phyloP scores from a whole-genome alignment of 2,329 filamentous ascomycete species.

The Juglanconis sp. region DNA sequence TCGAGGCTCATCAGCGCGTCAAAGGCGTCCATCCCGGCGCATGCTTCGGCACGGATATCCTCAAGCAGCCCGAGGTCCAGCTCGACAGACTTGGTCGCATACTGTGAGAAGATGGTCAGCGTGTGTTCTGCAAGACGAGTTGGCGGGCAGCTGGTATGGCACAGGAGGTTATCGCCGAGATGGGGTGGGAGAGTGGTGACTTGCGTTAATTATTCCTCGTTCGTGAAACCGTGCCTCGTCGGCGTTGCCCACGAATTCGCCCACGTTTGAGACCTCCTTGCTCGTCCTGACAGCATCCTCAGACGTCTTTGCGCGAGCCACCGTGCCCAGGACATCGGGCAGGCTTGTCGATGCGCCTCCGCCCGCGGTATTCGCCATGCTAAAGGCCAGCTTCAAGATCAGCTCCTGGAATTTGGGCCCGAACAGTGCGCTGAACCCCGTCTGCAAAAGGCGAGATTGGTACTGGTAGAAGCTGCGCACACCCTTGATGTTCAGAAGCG shows the following conservation, averaged over 20 bases:
- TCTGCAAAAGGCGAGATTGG: conserved; percentile 48
- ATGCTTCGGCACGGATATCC: conserved; percentile 50
- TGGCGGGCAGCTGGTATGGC: too few relatives aligned
- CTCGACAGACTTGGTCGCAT: conserved; percentile 46
- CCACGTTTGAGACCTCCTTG: conserved; percentile 47
- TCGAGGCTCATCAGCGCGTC: conserved; percentile 42
- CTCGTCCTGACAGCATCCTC: conserved; percentile 42
- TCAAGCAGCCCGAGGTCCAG: conserved; percentile 53
- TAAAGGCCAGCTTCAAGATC: conserved; percentile 50
- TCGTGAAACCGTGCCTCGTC: conserved; percentile 48
- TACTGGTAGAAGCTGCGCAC: conserved; percentile 51
- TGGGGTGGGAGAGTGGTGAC: too few relatives aligned
- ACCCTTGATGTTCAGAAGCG: conserved; percentile 46
- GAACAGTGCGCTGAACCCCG: conserved; percentile 48
- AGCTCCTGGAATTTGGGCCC: conserved; percentile 51
- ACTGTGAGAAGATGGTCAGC: conserved; percentile 21
- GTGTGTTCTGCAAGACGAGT: too few relatives aligned
- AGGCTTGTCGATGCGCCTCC: conserved; percentile 33
- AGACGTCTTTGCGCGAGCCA: conserved; percentile 41
- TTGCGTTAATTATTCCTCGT: conserved; percentile 42
- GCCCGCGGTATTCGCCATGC: conserved; percentile 39
- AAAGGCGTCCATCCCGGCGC: conserved; percentile 54
- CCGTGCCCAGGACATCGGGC: conserved; percentile 43
- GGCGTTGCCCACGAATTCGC: conserved; percentile 45
- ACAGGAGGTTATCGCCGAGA: too few relatives aligned